Percentiles rank a stretch among this genome's conserved stretches.
phyloP scores from a whole-genome alignment of 306 rosid genomes.

The Geum urbanum region DNA sequence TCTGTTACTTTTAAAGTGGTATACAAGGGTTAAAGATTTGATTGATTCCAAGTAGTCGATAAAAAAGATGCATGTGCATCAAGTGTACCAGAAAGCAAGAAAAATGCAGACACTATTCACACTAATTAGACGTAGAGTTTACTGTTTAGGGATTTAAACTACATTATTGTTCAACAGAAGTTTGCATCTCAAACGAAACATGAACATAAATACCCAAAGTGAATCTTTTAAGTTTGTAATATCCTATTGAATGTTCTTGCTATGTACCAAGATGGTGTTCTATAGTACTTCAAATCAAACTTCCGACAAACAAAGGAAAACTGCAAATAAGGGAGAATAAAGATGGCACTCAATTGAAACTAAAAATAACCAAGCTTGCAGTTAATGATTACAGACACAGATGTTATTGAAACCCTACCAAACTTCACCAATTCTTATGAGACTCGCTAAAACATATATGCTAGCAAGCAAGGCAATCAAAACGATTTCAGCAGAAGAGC shows the following conservation, averaged over 20 bases:
- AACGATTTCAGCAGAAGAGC: conserved; percentile 2
- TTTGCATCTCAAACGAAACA: not conserved
- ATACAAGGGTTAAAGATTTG: not conserved
- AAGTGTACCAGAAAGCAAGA: not conserved
- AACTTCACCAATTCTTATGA: not conserved
- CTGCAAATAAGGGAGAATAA: not conserved
- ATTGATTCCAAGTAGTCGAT: too few species aligned
- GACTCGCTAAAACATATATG: too few species aligned
- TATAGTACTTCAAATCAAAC: not conserved
- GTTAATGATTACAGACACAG: not conserved
- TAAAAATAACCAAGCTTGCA: not conserved
- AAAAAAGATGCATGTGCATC: too few species aligned
- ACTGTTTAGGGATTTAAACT: not conserved
- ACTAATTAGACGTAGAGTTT: too few species aligned
- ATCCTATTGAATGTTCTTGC: too few species aligned
- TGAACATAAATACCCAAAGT: not conserved
- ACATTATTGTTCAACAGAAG: not conserved
- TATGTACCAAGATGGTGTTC: not conserved
- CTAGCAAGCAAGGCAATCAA: not conserved
- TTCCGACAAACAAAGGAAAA: not conserved
- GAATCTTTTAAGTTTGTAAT: not conserved
- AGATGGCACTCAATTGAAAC: not conserved
- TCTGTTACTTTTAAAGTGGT: not conserved
- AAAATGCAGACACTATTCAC: too few species aligned
- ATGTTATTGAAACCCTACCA: not conserved